Evolutionary conservation across 371 early-diverging fungal species (phyloP).

Genomic region (Catenaria anguillulae): DNA sequence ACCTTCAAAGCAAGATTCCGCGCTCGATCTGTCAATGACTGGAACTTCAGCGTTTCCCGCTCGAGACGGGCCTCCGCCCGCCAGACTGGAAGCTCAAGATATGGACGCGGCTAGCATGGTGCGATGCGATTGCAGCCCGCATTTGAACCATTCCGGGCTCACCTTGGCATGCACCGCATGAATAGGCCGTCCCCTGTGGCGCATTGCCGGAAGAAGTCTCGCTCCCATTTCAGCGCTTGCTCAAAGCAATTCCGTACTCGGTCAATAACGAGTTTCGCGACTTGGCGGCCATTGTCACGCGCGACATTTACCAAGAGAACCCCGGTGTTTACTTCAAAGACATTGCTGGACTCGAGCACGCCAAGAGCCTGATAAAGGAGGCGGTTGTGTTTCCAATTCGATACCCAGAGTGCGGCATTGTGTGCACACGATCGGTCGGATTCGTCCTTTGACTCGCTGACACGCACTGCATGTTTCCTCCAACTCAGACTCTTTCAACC

Average conservation of each 20-base stretch:
- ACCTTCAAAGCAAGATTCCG: background rate
- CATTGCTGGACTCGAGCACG: conserved; percentile 40
- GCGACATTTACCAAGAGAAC: conserved; percentile 26
- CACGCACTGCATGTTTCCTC: too few species aligned
- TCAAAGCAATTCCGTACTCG: conserved; percentile 26
- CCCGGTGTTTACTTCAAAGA: conserved; percentile 40
- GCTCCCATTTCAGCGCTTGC: conserved; percentile 12
- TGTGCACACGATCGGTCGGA: too few species aligned
- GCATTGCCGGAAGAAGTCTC: background rate
- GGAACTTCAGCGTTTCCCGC: background rate
- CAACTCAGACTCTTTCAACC: background rate
- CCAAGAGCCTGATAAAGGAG: conserved; percentile 46
- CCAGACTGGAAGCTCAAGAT: too few species aligned
- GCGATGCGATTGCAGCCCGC: too few species aligned
- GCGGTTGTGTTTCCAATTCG: conserved; percentile 49
- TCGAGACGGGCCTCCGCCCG: too few species aligned
- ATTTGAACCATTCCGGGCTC: too few species aligned
- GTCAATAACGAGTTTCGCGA: conserved; percentile 23
- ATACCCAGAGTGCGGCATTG: conserved; percentile 30
- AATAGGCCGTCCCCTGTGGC: background rate
- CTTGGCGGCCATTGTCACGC: conserved; percentile 26
- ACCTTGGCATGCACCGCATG: too few species aligned
- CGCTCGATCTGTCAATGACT: background rate
- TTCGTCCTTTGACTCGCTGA: too few species aligned
- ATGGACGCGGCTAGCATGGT: too few species aligned